These are phyloP conservation scores for Pyrenopolyporus hunteri DNA, from an alignment of 495 filamentous ascomycete species.

Conservation along the genomic window DNA sequence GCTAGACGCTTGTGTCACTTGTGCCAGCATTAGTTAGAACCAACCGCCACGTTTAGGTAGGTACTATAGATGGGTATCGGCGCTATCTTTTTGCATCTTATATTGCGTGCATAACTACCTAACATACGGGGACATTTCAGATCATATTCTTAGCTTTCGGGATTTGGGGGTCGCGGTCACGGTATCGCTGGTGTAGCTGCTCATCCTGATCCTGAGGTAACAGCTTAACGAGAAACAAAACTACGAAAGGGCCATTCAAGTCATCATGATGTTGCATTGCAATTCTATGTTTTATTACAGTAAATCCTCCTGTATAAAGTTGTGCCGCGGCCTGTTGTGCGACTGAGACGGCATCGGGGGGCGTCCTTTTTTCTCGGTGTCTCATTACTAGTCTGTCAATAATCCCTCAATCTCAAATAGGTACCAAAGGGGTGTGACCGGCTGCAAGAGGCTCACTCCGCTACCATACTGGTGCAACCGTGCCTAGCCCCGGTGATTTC, in stretches of 20 bases:
- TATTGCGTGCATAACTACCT: too few relatives aligned
- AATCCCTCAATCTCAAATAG: slow-evolving; percentile 28
- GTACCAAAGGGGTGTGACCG: slow-evolving; percentile 21
- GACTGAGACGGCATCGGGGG: slow-evolving; percentile 8
- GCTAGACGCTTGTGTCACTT: too few relatives aligned
- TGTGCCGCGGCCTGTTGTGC: slow-evolving; percentile 13
- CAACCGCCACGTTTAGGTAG: too few relatives aligned
- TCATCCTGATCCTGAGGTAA: too few relatives aligned
- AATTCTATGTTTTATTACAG: slow-evolving; percentile 21
- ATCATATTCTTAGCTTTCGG: too few relatives aligned
- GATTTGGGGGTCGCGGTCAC: too few relatives aligned
- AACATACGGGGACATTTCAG: too few relatives aligned
- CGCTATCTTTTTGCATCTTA: too few relatives aligned
- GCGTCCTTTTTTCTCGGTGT: slow-evolving; percentile 4
- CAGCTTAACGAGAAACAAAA: neutral
- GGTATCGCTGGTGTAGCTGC: too few relatives aligned
- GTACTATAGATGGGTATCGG: too few relatives aligned
- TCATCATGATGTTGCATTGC: neutral
- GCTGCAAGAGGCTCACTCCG: slow-evolving; percentile 22
- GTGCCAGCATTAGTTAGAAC: too few relatives aligned
- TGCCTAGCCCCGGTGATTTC: slow-evolving; percentile 8
- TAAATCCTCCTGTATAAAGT: slow-evolving; percentile 16
- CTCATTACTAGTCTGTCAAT: slow-evolving; percentile 39
- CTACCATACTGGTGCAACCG: slow-evolving; percentile 27
- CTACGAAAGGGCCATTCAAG: neutral